A percentile compares a stretch with the other conserved stretches of the same genome.
Conservation (phyloP, 441 rosid species). For the Corymbia citriodora region DNA sequence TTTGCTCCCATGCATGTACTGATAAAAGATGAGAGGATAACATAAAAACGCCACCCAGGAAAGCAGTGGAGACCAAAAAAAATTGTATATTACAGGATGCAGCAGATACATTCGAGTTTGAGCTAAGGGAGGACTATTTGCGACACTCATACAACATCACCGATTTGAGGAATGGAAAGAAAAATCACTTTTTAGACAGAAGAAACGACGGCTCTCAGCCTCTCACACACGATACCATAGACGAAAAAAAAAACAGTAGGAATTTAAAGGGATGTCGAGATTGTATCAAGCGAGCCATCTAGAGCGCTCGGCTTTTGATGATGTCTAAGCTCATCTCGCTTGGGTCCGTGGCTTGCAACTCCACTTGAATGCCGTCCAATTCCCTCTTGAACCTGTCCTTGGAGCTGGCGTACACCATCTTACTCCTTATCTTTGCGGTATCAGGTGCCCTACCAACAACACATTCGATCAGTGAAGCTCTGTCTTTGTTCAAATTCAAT, state of each 20-base stretch:
- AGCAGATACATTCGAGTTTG: not conserved
- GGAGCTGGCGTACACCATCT: constrained; percentile 74
- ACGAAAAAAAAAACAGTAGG: not conserved
- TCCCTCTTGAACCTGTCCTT: constrained; percentile 81
- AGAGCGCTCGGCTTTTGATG: constrained; percentile 53
- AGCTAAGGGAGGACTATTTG: not conserved
- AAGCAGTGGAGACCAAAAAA: not conserved
- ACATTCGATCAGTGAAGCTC: not conserved
- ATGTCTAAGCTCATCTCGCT: constrained; percentile 78
- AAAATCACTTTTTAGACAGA: not conserved
- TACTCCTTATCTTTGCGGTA: constrained; percentile 46
- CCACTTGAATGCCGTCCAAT: constrained; percentile 66
- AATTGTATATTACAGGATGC: not conserved
- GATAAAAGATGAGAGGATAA: not conserved
- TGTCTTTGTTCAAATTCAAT: not conserved
- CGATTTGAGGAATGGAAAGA: not conserved
- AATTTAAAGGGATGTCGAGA: not conserved
- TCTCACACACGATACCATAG: not conserved
- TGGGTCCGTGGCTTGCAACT: constrained; percentile 77
- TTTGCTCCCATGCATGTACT: not conserved
- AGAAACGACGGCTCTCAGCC: not conserved
- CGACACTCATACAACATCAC: not conserved
- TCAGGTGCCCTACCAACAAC: constrained; percentile 48
- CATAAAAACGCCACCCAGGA: not conserved
- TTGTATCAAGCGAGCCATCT: not conserved